Evolutionary conservation across 2,329 filamentous ascomycete species (phyloP), one percentile per base, ranked within the genome.

Genomic region (Aspergillus aculeatus): DNA sequence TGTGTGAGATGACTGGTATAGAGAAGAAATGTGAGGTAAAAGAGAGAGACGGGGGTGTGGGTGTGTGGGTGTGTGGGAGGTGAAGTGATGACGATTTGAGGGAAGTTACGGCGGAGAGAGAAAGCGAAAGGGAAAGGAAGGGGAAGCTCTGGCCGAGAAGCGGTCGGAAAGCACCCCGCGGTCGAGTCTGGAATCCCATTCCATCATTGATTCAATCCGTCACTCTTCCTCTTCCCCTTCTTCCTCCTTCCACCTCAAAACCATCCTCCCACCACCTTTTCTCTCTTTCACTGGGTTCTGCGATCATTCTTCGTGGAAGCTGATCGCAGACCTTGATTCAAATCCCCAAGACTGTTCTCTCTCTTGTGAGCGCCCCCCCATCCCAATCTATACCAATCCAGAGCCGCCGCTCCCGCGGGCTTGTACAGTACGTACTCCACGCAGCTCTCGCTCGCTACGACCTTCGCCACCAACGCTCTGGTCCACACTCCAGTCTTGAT

Each of bases 81-180:
- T 19, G 38, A 16, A 19, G 38, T 19, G 38, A 44, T 16, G 38
- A 44, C 6, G 38, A 19, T 7, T 4, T 41, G 14, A 7, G 12
- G 12, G 32, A 16, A 41, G 38, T 41, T 14, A 7, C 16, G 38
- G 38, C 16, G 38, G 38, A n/a, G 32, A 35, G 16, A 41, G 35
- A 19, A 50, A 35, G 19, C 29, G 54, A 44, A 47, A 48, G 53
- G 29, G 31, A 35, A 53, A 59, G 31, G 56, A 51, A 52, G 51
- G 35, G 47, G 47, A 56, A 50, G 59, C 51, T 60, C 63, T 31
- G 41, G 54, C 59, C 55, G 61, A 51, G 26, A 66, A 64, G 64
- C 64, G 64, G 64, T 66, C 56, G 56, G 60, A 19, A 35, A 14
- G 41, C 57, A 50, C 58, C 57, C 55, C 55, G 47, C 41, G 52